Conservation (phyloP, 176 grass and related monocot species). For the Saccharum officinarum region DNA sequence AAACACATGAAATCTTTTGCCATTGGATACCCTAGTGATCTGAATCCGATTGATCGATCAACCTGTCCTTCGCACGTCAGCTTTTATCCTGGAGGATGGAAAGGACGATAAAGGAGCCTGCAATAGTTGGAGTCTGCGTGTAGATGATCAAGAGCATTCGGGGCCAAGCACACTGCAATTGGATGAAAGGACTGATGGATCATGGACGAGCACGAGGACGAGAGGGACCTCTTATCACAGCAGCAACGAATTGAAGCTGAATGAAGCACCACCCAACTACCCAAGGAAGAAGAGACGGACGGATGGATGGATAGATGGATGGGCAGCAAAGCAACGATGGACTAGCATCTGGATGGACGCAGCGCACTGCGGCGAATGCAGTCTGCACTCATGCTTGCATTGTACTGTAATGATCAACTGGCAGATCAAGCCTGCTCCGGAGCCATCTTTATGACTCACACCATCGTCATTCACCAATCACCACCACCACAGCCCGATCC, state of each 20-base stretch:
- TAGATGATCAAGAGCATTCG: background rate
- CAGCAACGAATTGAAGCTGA: background rate
- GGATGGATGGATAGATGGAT: too few species aligned
- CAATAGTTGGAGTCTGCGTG: background rate
- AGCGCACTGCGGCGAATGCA: background rate
- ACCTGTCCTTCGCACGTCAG: background rate
- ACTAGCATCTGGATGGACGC: background rate
- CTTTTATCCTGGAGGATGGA: background rate
- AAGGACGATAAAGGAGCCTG: background rate
- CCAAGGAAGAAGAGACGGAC: background rate
- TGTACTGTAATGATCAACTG: background rate
- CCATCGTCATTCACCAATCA: constrained; percentile 13
- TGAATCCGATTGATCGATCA: background rate
- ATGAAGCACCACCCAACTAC: background rate
- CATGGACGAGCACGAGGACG: background rate
- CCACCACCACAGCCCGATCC: background rate
- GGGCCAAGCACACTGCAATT: background rate
- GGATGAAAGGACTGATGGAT: background rate
- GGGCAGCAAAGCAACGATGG: background rate
- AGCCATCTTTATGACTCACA: constrained; percentile 45
- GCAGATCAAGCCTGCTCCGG: background rate
- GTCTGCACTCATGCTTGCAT: background rate
- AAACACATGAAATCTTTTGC: background rate
- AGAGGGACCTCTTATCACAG: background rate
- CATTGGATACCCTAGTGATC: background rate